Evolutionary conservation across 768 basidiomycete genomes (phyloP).

Genomic region (Calocybe indica): DNA sequence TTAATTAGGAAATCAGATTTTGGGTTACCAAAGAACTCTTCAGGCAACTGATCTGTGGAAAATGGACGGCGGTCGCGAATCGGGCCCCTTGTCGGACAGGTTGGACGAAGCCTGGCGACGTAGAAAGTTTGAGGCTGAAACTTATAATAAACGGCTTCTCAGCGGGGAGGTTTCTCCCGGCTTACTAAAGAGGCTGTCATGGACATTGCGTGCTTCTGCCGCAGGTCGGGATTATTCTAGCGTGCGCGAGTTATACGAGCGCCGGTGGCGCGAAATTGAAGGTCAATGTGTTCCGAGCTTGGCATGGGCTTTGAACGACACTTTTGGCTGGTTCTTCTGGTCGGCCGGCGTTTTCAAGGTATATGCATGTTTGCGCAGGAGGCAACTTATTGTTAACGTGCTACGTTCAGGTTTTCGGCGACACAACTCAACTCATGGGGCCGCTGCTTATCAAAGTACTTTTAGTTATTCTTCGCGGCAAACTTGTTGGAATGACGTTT

Average conservation of each 20-base stretch:
- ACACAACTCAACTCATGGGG: conserved; percentile 56
- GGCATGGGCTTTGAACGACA: conserved; percentile 56
- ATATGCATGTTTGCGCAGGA: background rate
- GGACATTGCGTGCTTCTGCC: conserved; percentile 30
- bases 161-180: conserved; percentile 38
- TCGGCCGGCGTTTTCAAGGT: conserved; percentile 56
- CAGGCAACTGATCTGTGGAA: conserved; percentile 75
- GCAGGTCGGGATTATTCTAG: conserved; percentile 19
- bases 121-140: conserved; percentile 40
- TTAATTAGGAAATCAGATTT: conserved; percentile 23
- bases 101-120: conserved; percentile 52
- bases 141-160: conserved; percentile 49
- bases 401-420: conserved; percentile 45
- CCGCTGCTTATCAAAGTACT: conserved; percentile 54
- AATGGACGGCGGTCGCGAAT: conserved; percentile 44
- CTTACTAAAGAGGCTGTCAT: conserved; percentile 28
- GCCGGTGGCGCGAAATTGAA: conserved; percentile 36
- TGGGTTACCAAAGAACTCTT: conserved; percentile 68
- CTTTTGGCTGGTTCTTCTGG: conserved; percentile 57
- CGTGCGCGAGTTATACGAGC: conserved; percentile 24
- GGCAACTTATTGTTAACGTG: conserved; percentile 1
- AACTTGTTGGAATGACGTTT: background rate
- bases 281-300: conserved; percentile 46
- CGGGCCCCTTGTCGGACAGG: conserved; percentile 40
- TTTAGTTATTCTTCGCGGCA: background rate